Evolutionary conservation across 306 rosid genomes (phyloP).

Genomic region (Prosopis cineraria): DNA sequence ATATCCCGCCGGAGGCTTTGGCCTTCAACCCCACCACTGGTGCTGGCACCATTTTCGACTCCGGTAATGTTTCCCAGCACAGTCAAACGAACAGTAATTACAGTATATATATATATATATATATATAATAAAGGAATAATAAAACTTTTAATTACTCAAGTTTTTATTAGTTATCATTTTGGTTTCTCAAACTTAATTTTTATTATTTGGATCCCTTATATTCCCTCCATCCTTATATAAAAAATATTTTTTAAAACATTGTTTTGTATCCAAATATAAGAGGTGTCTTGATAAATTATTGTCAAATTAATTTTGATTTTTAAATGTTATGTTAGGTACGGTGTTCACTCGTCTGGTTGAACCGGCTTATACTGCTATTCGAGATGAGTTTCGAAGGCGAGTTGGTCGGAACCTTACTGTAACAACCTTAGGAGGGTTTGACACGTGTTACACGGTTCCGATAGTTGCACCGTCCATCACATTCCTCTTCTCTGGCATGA

Average conservation of each 20-base stretch:
- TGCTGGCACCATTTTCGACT: constrained; percentile 83
- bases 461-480: constrained; percentile 74
- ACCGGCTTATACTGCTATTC: constrained; percentile 68
- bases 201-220: too few species aligned
- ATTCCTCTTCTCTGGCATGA: constrained; percentile 81
- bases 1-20: constrained; percentile 70
- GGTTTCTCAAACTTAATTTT: too few species aligned
- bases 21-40: constrained; percentile 82
- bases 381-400: constrained; percentile 75
- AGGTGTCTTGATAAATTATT: too few species aligned
- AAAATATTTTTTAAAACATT: too few species aligned
- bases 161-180: too few species aligned
- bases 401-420: constrained; percentile 48
- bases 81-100: too few species aligned
- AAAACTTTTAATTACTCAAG: too few species aligned
- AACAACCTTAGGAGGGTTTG: constrained; percentile 80
- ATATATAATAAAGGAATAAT: too few species aligned
- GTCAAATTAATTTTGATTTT: too few species aligned
- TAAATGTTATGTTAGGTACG: constrained; percentile 53
- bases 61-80: constrained; percentile 54
- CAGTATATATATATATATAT: too few species aligned
- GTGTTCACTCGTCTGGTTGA: constrained; percentile 74
- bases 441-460: constrained; percentile 81
- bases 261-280: too few species aligned
- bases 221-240: too few species aligned